Evolutionary conservation across 2,329 filamentous ascomycete genomes (phyloP), one percentile per base, ranked within the genome.

Genomic region (Stachybotrys chlorohalonatus): DNA sequence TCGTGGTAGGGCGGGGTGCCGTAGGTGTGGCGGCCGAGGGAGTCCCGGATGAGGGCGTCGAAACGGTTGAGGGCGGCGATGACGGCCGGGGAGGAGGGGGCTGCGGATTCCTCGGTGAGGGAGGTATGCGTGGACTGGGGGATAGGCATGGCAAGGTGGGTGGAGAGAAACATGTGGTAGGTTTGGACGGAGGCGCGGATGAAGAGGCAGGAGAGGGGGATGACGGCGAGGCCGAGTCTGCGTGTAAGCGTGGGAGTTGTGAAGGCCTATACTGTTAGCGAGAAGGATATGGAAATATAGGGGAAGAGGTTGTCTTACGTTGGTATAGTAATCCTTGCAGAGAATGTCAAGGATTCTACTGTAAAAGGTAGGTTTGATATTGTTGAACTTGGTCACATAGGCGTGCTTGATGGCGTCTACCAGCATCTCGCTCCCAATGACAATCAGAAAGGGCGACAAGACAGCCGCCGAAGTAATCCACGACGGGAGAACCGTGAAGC

Each of bases 311-410:
- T 0, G 4, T 68, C 84, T 71, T 67, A 88, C 87, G 67, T 96
- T 93, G 1, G 91, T 93, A 68, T 99, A 99, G 72, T 99, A 99
- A 69, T 99, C 94, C 70, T 97, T 97, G 60, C 91, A 92, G 7
- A 99, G 75, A 5, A 99, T 89, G 66, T 99, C 95, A 15, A 97
- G 80, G 66, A 94, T 96, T 30, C 91, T 84, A 53, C 84, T 82
- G 69, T 99, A 99, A 54, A 99, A 88, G 7, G 82, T 83, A 3
- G 94, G 94, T 59, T 94, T 93, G 61, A 92, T 91, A 63, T 95
- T 96, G 77, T 99, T 99, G 75, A 99, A 99, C 68, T 99, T 99
- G 67, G 86, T 92, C 68, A 99, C 95, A 68, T 97, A 99, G 24
- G 90, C 90, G 67, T 99, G 95, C 70, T 99, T 99, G 69, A 96